phyloP scores from a whole-genome alignment of 192 early-diverging fungal genomes.

The Coemansia sp. region DNA sequence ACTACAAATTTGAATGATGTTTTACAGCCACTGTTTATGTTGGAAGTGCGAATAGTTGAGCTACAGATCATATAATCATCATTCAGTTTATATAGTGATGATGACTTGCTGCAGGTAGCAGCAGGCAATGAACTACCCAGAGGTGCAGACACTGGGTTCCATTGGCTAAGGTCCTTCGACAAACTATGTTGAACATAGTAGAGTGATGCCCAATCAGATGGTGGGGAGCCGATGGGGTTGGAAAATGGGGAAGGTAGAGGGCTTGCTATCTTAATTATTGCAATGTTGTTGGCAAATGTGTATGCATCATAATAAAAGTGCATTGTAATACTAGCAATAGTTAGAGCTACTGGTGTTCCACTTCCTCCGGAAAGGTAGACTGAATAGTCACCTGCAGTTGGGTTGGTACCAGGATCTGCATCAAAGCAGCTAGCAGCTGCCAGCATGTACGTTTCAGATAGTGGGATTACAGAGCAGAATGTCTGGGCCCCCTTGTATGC shows the following conservation, averaged over 20 bases:
- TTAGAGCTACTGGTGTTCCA: not conserved
- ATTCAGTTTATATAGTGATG: not conserved
- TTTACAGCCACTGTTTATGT: slow-evolving; percentile 11
- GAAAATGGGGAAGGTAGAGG: not conserved
- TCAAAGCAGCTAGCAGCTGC: slow-evolving; percentile 17
- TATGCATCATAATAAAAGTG: slow-evolving; percentile 13
- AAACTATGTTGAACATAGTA: slow-evolving; percentile 19
- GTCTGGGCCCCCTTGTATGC: slow-evolving; percentile 1
- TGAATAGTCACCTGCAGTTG: not conserved
- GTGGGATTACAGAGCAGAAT: slow-evolving; percentile 9
- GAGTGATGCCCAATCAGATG: slow-evolving; percentile 12
- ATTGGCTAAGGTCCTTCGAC: not conserved
- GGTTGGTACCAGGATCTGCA: not conserved
- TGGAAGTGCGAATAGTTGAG: slow-evolving; percentile 1
- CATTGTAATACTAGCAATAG: not conserved
- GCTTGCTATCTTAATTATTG: slow-evolving; percentile 9
- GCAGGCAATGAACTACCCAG: too few species aligned
- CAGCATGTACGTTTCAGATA: not conserved
- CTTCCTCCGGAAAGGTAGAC: not conserved
- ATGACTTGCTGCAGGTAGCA: not conserved
- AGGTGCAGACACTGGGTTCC: not conserved
- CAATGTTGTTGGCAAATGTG: slow-evolving; percentile 36
- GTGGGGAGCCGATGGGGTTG: slow-evolving; percentile 6
- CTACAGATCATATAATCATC: slow-evolving; percentile 12
- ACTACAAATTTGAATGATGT: slow-evolving; percentile 15